These are phyloP conservation scores for Aleurites moluccanus DNA, from an alignment of 441 rosid species.

Conservation along the genomic window DNA sequence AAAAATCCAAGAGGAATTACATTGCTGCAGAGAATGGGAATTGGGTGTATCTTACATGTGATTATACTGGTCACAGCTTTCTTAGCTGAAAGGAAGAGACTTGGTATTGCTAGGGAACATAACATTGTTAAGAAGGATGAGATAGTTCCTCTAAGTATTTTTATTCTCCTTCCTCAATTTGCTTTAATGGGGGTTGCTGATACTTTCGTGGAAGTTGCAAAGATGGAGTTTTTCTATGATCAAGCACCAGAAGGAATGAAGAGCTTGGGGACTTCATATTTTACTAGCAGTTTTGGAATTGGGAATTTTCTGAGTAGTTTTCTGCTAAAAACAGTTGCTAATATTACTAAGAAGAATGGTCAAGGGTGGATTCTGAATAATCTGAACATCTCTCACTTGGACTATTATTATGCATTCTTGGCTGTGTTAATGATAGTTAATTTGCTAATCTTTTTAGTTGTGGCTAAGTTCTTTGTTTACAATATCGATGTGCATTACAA, in stretches of 20 bases:
- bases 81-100: conserved; percentile 50
- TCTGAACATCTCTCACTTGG: conserved; percentile 70
- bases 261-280: conserved; percentile 70
- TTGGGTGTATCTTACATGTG: conserved; percentile 58
- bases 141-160: conserved; percentile 53
- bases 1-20: conserved; percentile 73
- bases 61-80: conserved; percentile 56
- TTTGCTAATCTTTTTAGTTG: conserved; percentile 53
- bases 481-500: conserved; percentile 51
- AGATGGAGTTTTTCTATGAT: conserved; percentile 80
- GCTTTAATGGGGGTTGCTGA: conserved; percentile 73
- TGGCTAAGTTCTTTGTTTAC: conserved; percentile 61
- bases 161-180: conserved; percentile 68
- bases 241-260: conserved; percentile 92
- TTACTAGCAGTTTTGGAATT: conserved; percentile 43
- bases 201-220: conserved; percentile 62
- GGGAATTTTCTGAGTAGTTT: conserved; percentile 74
- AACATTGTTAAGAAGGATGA: conserved; percentile 36
- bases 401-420: conserved; percentile 69
- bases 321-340: conserved; percentile 51
- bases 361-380: conserved; percentile 74
- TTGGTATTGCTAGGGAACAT: conserved; percentile 51
- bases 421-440: conserved; percentile 52
- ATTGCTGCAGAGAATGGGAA: conserved; percentile 68
- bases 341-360: conserved; percentile 46